These are phyloP conservation scores for Macroventuria anomochaeta DNA, from an alignment of 2,329 filamentous ascomycete genomes.

Conservation along the genomic window DNA sequence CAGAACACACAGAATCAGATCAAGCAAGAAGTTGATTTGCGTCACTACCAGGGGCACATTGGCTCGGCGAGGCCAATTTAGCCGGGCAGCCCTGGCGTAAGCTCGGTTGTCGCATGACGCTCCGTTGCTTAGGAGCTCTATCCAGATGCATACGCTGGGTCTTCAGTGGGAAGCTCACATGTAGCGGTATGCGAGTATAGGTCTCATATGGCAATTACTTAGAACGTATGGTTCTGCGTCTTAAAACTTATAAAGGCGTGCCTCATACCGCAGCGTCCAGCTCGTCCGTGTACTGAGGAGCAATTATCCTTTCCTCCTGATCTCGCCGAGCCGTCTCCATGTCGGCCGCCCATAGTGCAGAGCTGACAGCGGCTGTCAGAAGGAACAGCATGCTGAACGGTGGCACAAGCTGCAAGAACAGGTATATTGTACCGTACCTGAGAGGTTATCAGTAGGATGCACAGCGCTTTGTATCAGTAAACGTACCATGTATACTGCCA, in stretches of 20 bases:
- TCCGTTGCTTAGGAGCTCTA: neutral
- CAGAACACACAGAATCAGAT: neutral
- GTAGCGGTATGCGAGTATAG: neutral
- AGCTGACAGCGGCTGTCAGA: slow-evolving; percentile 82
- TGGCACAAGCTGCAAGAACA: slow-evolving; percentile 86
- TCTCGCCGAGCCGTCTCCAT: slow-evolving; percentile 62
- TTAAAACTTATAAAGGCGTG: neutral
- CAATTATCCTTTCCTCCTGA: slow-evolving; percentile 28
- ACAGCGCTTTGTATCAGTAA: neutral
- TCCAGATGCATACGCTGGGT: neutral
- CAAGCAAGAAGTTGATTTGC: neutral
- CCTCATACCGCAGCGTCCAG: slow-evolving; percentile 30
- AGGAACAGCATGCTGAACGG: slow-evolving; percentile 93
- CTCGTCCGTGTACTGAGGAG: slow-evolving; percentile 42
- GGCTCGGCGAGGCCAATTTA: neutral
- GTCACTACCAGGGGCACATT: neutral
- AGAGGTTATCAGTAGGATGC: slow-evolving; percentile 15
- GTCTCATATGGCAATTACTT: neutral
- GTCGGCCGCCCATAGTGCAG: slow-evolving; percentile 83
- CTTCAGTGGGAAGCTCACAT: neutral
- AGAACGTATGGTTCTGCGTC: neutral
- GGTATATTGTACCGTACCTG: slow-evolving; percentile 82
- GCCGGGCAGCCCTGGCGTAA: slow-evolving; percentile 1
- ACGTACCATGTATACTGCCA: slow-evolving; percentile 84
- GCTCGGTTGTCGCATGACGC: neutral